phyloP scores from a whole-genome alignment of 2,329 filamentous ascomycete species.

The Apiospora marii region DNA sequence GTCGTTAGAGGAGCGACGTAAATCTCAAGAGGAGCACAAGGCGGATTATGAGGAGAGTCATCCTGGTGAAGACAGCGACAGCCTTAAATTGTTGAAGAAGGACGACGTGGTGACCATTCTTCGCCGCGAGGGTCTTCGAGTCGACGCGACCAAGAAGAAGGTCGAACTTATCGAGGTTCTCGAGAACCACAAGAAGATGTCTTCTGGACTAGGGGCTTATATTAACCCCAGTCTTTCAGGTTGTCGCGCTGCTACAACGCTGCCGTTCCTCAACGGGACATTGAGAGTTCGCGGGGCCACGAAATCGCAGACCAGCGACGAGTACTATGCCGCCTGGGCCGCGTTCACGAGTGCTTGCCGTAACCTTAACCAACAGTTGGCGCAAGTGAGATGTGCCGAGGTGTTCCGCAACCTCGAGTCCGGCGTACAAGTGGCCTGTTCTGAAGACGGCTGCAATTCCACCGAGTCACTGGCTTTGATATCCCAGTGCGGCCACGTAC shows the following conservation, averaged over 20 bases:
- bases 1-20: background rate
- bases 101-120: background rate
- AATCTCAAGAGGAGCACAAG: background rate
- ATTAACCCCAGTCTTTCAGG: background rate
- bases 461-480: constrained; percentile 32
- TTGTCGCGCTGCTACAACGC: background rate
- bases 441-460: constrained; percentile 30
- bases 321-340: constrained; percentile 17
- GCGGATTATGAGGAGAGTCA: background rate
- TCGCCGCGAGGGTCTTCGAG: background rate
- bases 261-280: background rate
- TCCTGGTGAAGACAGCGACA: background rate
- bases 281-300: constrained; percentile 18
- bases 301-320: constrained; percentile 2
- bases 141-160: background rate
- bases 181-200: constrained; percentile 1
- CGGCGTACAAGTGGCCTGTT: background rate
- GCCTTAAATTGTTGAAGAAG: background rate
- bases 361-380: background rate
- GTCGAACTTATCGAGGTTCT: background rate
- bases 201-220: constrained; percentile 18
- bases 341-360: constrained; percentile 2
- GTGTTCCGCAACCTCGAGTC: constrained; percentile 25
- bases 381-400: constrained; percentile 13
- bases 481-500: constrained; percentile 40